These are phyloP conservation scores for Claviceps pazoutovae DNA, from an alignment of 2,329 filamentous ascomycete genomes.

Conservation along the genomic window DNA sequence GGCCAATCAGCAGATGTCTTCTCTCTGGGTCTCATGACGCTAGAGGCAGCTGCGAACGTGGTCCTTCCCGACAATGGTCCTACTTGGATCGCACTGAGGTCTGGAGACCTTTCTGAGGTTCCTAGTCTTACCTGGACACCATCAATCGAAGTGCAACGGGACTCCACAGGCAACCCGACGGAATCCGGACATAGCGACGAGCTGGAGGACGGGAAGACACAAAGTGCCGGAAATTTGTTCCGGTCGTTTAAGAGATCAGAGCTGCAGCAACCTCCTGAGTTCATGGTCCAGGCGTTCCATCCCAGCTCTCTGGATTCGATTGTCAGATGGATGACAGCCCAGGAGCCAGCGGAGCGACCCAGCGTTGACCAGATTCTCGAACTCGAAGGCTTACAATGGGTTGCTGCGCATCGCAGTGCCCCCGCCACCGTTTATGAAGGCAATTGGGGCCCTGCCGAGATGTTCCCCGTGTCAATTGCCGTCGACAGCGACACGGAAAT, in stretches of 20 bases:
- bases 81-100: constrained; percentile 79
- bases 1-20: constrained; percentile 92
- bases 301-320: constrained; percentile 67
- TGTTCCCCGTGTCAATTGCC: constrained; percentile 24
- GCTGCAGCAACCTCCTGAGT: constrained; percentile 54
- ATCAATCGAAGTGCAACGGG: constrained; percentile 55
- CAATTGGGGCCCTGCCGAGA: constrained; percentile 73
- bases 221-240: constrained; percentile 24
- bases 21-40: constrained; percentile 82
- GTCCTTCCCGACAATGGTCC: constrained; percentile 84
- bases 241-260: constrained; percentile 35
- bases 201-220: constrained; percentile 17
- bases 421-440: constrained; percentile 95
- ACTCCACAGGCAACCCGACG: constrained; percentile 44
- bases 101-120: constrained; percentile 78
- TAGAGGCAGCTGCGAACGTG: constrained; percentile 90
- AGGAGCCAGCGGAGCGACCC: constrained; percentile 60
- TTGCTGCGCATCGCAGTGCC: constrained; percentile 60
- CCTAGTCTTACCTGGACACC: constrained; percentile 76
- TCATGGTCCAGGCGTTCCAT: constrained; percentile 72
- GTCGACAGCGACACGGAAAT: constrained; percentile 41
- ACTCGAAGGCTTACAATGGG: constrained; percentile 66
- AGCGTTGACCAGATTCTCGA: constrained; percentile 59
- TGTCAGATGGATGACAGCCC: constrained; percentile 77
- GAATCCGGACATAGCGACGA: constrained; percentile 21